Base-by-base conservation (phyloP, 164 flowering plant species). In the Aristolochia fimbriata region DNA sequence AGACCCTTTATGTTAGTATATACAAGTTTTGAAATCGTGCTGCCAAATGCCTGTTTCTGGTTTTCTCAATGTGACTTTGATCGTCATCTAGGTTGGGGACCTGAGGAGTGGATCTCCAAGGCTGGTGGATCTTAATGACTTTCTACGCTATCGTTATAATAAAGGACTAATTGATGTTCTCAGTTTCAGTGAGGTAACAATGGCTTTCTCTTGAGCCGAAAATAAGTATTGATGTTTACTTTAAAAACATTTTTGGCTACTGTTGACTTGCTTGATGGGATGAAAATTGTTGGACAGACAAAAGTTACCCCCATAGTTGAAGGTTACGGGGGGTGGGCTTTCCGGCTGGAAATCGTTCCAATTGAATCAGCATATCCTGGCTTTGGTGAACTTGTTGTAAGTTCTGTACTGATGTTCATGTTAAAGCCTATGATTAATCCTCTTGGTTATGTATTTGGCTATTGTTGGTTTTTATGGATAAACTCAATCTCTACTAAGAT, bases 261-360 rank as follows among this genome's bases (percentile, higher is more conserved):
- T 31, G 53, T 45, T 33, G 43, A 52, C 27, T 27, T 67, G 31
- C 30, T 22, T 50, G 21, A 27, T 20, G 69, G 58, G 16, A 58
- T 51, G 30, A 6, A 48, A 25, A 43, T 30, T 73, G 46, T 60
- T 71, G 57, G 57, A 62, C 85, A 93, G 99, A 91, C 99, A 41
- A 80, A 79, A 68, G 96, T 91, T 58, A 94, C 97, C 67, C 99
- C 97, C 33, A 79, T 94, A 58, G 99, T 94, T 58, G 99, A 94
- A 84, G 99, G 97, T 56, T 94, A 91, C 81, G 99, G 99, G 68
- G 99, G 99, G 47, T 94, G 96, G 96, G 99, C 97, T 20, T 76
- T 88, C 43, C 78, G 97, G 22, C 75, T 88, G 95, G 99, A 94
- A 77, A 83, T 94, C 67, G 99, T 94, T 21, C 89, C 99, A 12